Conservation (phyloP, 441 rosid genomes). For the Erodium chrysanthum region DNA sequence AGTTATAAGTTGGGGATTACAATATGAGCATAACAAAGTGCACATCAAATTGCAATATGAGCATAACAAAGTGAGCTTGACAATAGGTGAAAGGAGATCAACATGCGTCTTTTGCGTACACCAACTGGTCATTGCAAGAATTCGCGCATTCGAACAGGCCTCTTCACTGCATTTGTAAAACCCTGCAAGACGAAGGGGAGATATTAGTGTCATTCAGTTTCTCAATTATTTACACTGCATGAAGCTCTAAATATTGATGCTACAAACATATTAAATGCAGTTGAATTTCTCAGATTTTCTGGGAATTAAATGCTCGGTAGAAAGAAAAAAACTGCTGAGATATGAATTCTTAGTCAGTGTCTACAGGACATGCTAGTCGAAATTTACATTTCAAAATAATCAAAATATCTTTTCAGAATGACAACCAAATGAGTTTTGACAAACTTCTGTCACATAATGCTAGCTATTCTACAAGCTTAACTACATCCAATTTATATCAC, state of each 20-base stretch:
- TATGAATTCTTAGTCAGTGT: neutral
- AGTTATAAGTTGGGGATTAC: neutral
- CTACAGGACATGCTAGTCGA: too few species aligned
- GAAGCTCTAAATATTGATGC: neutral
- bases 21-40: neutral
- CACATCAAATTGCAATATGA: neutral
- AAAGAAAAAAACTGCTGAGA: neutral
- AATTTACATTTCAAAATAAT: too few species aligned
- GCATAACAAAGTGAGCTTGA: neutral
- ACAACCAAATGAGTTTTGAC: neutral
- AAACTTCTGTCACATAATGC: neutral
- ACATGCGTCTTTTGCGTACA: neutral
- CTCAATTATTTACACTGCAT: neutral
- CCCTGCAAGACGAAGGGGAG: slow-evolving; percentile 36
- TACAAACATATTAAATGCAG: neutral
- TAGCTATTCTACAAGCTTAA: neutral
- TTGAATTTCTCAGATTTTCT: neutral
- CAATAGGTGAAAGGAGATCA: neutral
- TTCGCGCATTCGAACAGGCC: slow-evolving; percentile 75
- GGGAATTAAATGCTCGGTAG: neutral
- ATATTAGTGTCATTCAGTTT: neutral
- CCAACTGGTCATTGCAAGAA: slow-evolving; percentile 36
- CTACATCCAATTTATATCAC: neutral
- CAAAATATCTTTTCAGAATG: neutral
- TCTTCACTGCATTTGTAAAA: slow-evolving; percentile 83